Conservation (phyloP, 164 flowering plant species). For the Macadamia integrifolia region DNA sequence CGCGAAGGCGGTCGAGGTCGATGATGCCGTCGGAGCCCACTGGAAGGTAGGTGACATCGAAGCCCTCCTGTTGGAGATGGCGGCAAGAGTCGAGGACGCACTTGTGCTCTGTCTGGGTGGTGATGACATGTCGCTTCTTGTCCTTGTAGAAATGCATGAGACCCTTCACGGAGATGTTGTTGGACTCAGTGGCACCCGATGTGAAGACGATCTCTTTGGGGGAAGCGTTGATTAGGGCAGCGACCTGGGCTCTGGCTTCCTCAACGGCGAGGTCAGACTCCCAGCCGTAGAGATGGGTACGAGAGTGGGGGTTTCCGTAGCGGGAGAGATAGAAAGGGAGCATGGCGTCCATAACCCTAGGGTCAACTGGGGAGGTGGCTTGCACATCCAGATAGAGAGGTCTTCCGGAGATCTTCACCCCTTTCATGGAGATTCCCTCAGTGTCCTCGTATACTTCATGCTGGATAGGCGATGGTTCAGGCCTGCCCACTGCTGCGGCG, state of each 20-base stretch:
- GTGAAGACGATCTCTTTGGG: constrained; percentile 92
- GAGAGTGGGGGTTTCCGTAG: constrained; percentile 93
- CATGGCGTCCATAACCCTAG: constrained; percentile 87
- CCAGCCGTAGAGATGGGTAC: constrained; percentile 97
- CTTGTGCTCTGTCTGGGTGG: constrained; percentile 98
- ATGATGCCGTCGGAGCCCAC: constrained; percentile 71
- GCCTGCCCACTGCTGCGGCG: constrained; percentile 40
- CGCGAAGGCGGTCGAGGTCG: constrained; percentile 46
- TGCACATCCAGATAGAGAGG: constrained; percentile 95
- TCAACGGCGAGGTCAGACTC: constrained; percentile 92
- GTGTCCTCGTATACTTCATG: constrained; percentile 22
- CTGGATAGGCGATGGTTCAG: constrained; percentile 5
- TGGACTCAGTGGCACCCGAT: constrained; percentile 96
- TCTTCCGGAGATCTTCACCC: constrained; percentile 72
- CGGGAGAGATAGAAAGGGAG: constrained; percentile 68
- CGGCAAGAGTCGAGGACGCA: constrained; percentile 95
- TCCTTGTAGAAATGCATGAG: constrained; percentile 71
- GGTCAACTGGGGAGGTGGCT: constrained; percentile 92
- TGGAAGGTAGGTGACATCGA: constrained; percentile 79
- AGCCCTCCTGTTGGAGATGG: constrained; percentile 89
- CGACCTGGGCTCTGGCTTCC: constrained; percentile 64
- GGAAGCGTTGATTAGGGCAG: constrained; percentile 67
- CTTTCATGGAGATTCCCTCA: constrained; percentile 53
- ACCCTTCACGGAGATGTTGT: constrained; percentile 91
- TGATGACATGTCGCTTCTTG: constrained; percentile 76